phyloP scores from a whole-genome alignment of 306 rosid genomes.

The Mimosa bimucronata region DNA sequence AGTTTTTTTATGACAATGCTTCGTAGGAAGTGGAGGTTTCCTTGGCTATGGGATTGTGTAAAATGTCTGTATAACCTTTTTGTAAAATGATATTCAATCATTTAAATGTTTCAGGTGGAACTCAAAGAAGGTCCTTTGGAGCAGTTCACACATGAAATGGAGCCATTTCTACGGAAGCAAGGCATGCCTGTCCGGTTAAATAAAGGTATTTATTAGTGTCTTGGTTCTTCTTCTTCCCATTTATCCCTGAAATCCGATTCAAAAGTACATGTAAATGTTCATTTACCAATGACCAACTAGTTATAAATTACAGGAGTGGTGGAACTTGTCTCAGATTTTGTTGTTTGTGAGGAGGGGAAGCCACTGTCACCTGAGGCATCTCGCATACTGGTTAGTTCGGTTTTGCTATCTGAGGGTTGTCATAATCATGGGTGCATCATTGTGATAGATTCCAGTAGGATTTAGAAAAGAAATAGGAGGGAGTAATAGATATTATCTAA shows the following conservation, averaged over 20 bases:
- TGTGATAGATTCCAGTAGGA: neutral
- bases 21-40: neutral
- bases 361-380: constrained; percentile 92
- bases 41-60: neutral
- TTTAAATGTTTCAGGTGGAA: constrained; percentile 63
- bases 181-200: constrained; percentile 97
- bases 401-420: neutral
- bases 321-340: constrained; percentile 83
- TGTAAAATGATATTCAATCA: neutral
- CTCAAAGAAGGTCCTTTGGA: constrained; percentile 95
- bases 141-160: constrained; percentile 96
- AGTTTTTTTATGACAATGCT: neutral
- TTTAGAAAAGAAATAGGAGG: too few species aligned
- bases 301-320: constrained; percentile 69
- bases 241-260: neutral
- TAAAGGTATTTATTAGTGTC: constrained; percentile 58
- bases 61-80: neutral
- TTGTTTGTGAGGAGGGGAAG: constrained; percentile 92
- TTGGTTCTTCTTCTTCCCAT: neutral
- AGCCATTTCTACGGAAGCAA: constrained; percentile 90
- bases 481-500: neutral
- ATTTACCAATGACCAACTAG: neutral
- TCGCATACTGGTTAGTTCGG: constrained; percentile 68
- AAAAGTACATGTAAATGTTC: neutral
- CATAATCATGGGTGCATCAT: neutral